Conservation (phyloP, 805 yeast genomes). For the Starmera quercuum region DNA sequence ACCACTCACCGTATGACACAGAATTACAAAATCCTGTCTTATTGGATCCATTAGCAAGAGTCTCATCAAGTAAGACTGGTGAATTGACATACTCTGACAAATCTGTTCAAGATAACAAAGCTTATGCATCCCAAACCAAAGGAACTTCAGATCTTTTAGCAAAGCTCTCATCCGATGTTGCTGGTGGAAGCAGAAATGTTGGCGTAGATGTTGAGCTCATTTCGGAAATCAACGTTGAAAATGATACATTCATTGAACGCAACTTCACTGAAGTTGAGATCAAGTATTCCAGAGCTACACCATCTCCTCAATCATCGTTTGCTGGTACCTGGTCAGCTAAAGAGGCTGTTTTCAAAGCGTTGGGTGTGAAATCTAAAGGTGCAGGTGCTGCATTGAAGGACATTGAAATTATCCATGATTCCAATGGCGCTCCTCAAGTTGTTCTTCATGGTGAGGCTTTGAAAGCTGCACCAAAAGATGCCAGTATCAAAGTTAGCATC, state of each 20-base stretch:
- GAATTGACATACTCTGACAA: conserved; percentile 41
- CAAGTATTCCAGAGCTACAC: conserved; percentile 64
- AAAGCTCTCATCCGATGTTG: conserved; percentile 39
- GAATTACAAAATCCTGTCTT: conserved; percentile 86
- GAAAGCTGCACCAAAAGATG: conserved; percentile 61
- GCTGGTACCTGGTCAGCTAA: conserved; percentile 99
- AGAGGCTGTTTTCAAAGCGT: conserved; percentile 96
- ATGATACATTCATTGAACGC: conserved; percentile 84
- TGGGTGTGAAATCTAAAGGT: conserved; percentile 84
- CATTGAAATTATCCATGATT: conserved; percentile 75
- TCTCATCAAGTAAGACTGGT: conserved; percentile 28
- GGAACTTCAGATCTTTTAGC: conserved; percentile 60
- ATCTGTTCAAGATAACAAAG: conserved; percentile 36
- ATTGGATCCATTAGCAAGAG: conserved; percentile 86
- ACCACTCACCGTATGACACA: conserved; percentile 84
- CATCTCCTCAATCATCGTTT: conserved; percentile 80
- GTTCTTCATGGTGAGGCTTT: conserved; percentile 69
- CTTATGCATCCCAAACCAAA: conserved; percentile 40
- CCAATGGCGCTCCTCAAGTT: conserved; percentile 71
- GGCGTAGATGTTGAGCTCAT: conserved; percentile 97
- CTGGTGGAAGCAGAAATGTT: conserved; percentile 48
- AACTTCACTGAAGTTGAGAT: conserved; percentile 84
- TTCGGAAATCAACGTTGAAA: conserved; percentile 72
- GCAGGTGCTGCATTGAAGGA: conserved; percentile 92
- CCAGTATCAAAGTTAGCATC: conserved; percentile 77